A percentile compares a stretch with the other conserved stretches of the same genome.
These are phyloP conservation scores for Epithele typhae DNA, from an alignment of 768 basidiomycete genomes.

Conservation along the genomic window DNA sequence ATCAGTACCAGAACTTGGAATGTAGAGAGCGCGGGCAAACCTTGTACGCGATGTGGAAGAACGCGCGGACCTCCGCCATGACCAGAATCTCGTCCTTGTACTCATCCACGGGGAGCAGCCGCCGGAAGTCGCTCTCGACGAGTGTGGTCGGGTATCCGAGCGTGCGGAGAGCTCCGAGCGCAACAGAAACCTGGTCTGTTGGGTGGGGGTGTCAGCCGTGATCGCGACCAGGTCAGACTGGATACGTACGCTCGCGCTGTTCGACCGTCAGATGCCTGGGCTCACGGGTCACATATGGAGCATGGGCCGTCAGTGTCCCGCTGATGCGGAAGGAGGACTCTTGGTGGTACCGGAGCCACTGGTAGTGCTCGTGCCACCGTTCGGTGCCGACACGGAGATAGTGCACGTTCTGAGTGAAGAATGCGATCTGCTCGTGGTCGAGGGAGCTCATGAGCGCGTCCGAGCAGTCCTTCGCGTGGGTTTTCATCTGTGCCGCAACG, in stretches of 20 bases:
- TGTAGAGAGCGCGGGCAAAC: conserved; percentile 45
- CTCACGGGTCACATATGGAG: not conserved
- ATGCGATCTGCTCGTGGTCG: conserved; percentile 29
- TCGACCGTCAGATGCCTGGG: not conserved
- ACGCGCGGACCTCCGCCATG: conserved; percentile 67
- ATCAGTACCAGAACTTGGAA: not conserved
- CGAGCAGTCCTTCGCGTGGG: conserved; percentile 3
- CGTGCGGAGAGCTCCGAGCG: not conserved
- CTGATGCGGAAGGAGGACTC: not conserved
- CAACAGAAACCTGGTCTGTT: too few species aligned
- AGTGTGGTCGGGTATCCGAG: conserved; percentile 18
- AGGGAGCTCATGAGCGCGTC: not conserved
- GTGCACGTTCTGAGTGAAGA: conserved; percentile 33
- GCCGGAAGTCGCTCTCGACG: conserved; percentile 49
- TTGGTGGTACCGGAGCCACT: conserved; percentile 28
- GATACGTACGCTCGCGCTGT: not conserved
- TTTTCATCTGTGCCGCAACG: too few species aligned
- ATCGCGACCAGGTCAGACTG: not conserved
- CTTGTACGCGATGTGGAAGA: conserved; percentile 55
- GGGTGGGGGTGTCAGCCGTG: not conserved
- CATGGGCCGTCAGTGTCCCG: not conserved
- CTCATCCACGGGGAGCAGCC: conserved; percentile 38
- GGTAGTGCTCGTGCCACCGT: conserved; percentile 17
- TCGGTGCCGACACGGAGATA: conserved; percentile 16
- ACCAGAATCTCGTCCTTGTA: conserved; percentile 50